Evolutionary conservation across 2,329 filamentous ascomycete genomes (phyloP), one percentile per base, ranked within the genome.

Genomic region (Phaeosphaeriaceae sp.): DNA sequence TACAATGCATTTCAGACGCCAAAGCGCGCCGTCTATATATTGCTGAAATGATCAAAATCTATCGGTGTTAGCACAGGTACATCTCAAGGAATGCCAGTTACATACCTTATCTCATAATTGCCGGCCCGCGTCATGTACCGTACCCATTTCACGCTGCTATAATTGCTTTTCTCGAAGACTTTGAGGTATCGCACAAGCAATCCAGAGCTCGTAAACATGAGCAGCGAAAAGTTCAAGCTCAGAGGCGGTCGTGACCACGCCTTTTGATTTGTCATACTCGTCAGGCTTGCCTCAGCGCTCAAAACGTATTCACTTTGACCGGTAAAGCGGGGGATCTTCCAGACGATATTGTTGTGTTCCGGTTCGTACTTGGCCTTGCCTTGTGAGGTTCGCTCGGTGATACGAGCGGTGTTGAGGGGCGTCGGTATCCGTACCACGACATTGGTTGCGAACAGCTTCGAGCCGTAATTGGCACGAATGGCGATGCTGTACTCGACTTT

Each of bases 401-500:
- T 97, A 74, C 90, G 90, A 47, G 95, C 95, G 1, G 96, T 98
- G 81, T 99, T 99, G 53, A 99, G 86, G 13, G 95, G 95, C 3
- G 95, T 98, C 0, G 95, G 95, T 68, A 99, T 96, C 65, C 92
- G 90, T 53, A 99, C 88, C 40, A 97, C 85, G 25, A 99, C 95
- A 72, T 98, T 99, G 31, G 95, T 98, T 11, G 95, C 95, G 72
- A 98, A 99, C 24, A 99, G 87, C 78, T 99, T 99, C 69, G 89
- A 87, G 54, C 93, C 93, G 73, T 97, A 99, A 80, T 99, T 99
- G 65, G 95, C 93, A 74, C 95, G 93, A 73, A 99, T 93, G 53
- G 93, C 93, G 71, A 99, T 96, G 81, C 92, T 97, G 83, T 98
- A 99, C 80, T 99, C 95, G 60, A 99, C 95, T 79, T 97, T 98